Evolutionary conservation across 345 rosid genomes (phyloP), one percentile per base, ranked within the genome.

Genomic region (Dimocarpus longan): DNA sequence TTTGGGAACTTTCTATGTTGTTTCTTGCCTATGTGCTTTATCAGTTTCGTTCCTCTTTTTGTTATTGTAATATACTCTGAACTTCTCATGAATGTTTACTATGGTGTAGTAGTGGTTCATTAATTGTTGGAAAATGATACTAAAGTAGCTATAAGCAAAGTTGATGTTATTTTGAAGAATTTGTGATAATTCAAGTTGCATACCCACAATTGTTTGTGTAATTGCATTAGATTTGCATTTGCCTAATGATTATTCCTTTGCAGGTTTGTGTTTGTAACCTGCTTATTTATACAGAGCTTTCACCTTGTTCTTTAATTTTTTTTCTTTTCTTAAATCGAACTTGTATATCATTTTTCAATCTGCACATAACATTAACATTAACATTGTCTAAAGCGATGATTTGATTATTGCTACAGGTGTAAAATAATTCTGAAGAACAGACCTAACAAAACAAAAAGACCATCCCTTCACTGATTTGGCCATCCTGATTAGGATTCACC

Each of bases 351-450:
- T 32, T 66, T 66, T 37, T 28, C 8, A 1, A 43, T 62, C 24
- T 22, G 1, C 32, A 4, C 26, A 24, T 59, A 15, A 43, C 52
- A 26, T n/a, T 54, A 37, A 39, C 63, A 24, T 32, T 44, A 32
- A 32, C 37, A 32, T 32, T 46, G 11, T 5, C 3, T 26, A 59
- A 46, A 21, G 60, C 40, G 39, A 43, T 52, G 67, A 72, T 64
- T 66, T 73, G 12, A 6, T 81, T 37, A 48, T 44, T 82, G 73
- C 52, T 69, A 60, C 80, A 78, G 80, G 82, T 63, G 64, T 76
- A 80, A 78, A 48, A 74, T 54, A 66, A 57, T 52, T 32, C 71
- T 3, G 83, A 68, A 75, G 80, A 71, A 52, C 56, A 54, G 40
- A 50, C 66, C 56, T 69, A 72, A 70, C 22, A 37, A 71, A 65